Evolutionary conservation across 129 eudicot species (phyloP).

Genomic region (Apium graveolens): DNA sequence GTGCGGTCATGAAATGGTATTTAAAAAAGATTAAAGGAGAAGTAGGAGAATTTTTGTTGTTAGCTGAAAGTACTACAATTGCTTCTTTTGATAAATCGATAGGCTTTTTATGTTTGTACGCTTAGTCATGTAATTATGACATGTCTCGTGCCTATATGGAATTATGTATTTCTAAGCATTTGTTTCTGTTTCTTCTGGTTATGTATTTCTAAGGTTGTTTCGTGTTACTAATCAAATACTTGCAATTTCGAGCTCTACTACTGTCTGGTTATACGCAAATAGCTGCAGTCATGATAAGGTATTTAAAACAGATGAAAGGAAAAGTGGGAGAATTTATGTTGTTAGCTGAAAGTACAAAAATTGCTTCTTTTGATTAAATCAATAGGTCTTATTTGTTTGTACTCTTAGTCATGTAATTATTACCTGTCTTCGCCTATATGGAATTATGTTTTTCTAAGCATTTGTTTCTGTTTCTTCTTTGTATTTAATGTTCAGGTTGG

Average conservation of each 20-base stretch:
- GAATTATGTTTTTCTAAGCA: neutral
- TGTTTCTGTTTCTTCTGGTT: too few relatives aligned
- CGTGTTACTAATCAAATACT: neutral
- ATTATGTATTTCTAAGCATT: neutral
- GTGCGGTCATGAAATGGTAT: neutral
- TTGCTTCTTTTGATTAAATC: neutral
- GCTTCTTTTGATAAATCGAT: neutral
- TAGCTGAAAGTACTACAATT: neutral
- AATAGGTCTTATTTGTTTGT: neutral
- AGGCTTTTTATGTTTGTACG: neutral
- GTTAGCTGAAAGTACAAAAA: neutral
- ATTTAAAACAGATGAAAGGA: neutral
- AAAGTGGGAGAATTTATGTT: neutral
- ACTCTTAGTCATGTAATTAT: neutral
- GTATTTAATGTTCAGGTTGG: conserved; percentile 48
- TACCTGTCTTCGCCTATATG: neutral
- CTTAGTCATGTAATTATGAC: neutral
- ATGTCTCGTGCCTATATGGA: neutral
- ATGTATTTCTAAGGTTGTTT: too few relatives aligned
- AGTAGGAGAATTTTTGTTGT: neutral
- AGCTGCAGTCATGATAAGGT: neutral
- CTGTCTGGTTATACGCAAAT: neutral
- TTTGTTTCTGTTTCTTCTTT: neutral
- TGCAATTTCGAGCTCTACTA: too few relatives aligned
- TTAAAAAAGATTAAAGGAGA: neutral